Conservation (phyloP, 2,329 filamentous ascomycete genomes). For the Penicillium frequentans region DNA sequence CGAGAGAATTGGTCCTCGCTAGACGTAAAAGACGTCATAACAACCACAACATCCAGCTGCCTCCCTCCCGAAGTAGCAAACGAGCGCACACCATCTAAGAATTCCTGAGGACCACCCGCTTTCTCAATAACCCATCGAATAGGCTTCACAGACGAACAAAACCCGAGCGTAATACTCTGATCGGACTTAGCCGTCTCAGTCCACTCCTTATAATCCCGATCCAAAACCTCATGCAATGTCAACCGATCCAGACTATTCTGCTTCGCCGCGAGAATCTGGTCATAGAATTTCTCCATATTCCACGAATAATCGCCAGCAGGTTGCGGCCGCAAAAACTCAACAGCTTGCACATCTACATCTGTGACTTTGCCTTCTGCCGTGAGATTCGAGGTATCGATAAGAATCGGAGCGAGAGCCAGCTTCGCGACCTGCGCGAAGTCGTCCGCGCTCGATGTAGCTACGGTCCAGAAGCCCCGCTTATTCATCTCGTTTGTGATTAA, state of each 20-base stretch:
- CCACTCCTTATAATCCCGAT: slow-evolving; percentile 67
- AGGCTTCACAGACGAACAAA: slow-evolving; percentile 59
- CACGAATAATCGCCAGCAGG: slow-evolving; percentile 43
- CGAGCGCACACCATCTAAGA: slow-evolving; percentile 42
- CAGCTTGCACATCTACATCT: slow-evolving; percentile 50
- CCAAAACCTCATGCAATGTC: slow-evolving; percentile 55
- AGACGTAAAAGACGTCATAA: slow-evolving; percentile 60
- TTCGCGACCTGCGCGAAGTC: slow-evolving; percentile 33
- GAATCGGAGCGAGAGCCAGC: slow-evolving; percentile 43
- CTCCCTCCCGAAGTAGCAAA: slow-evolving; percentile 50
- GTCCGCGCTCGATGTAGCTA: no score
- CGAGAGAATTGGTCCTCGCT: slow-evolving; percentile 48
- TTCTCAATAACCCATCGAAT: slow-evolving; percentile 56
- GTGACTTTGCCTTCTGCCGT: slow-evolving; percentile 46
- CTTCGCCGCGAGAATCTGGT: slow-evolving; percentile 55
- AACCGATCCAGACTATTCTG: slow-evolving; percentile 54
- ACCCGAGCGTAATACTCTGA: slow-evolving; percentile 51
- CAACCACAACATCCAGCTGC: slow-evolving; percentile 53
- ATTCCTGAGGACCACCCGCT: slow-evolving; percentile 34
- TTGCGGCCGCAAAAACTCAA: slow-evolving; percentile 54
- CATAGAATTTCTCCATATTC: slow-evolving; percentile 52
- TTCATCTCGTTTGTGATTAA: slow-evolving; percentile 53
- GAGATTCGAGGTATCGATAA: slow-evolving; percentile 48
- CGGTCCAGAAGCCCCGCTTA: slow-evolving; percentile 40
- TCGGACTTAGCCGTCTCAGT: slow-evolving; percentile 37